Conservation (phyloP, 306 rosid genomes). For the Begonia masoniana region DNA sequence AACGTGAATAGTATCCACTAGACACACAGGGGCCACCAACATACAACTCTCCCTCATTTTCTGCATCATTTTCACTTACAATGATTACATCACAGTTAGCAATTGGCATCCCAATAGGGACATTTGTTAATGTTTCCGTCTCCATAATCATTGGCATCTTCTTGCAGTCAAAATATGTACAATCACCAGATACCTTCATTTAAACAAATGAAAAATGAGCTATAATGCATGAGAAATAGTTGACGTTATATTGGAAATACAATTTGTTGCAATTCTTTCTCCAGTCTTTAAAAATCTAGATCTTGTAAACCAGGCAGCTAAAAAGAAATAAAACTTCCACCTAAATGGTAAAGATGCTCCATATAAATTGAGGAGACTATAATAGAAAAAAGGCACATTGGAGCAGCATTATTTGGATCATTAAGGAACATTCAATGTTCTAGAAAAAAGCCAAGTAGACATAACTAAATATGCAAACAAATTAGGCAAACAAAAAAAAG, state of each 20-base stretch:
- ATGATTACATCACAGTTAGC: slow-evolving; percentile 58
- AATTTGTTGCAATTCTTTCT: too few relatives aligned
- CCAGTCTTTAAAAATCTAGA: too few relatives aligned
- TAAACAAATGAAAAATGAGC: slow-evolving; percentile 14
- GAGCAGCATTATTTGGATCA: too few relatives aligned
- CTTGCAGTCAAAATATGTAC: slow-evolving; percentile 95
- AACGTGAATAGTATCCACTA: slow-evolving; percentile 47
- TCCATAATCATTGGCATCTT: slow-evolving; percentile 56
- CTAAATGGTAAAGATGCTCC: too few relatives aligned
- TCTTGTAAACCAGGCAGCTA: too few relatives aligned
- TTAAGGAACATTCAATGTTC: too few relatives aligned
- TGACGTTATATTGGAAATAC: too few relatives aligned
- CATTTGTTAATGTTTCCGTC: slow-evolving; percentile 40
- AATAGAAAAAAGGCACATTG: too few relatives aligned
- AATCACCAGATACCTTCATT: slow-evolving; percentile 81
- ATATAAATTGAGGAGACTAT: too few relatives aligned
- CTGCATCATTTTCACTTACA: slow-evolving; percentile 31
- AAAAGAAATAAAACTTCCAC: too few relatives aligned
- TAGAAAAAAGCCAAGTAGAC: background rate
- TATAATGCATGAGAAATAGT: slow-evolving; percentile 8
- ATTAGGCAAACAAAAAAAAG: slow-evolving; percentile 4
- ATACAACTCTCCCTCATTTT: slow-evolving; percentile 60
- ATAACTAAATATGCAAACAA: background rate
- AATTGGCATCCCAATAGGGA: slow-evolving; percentile 87
- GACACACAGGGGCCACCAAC: slow-evolving; percentile 71